A percentile compares a stretch with the other conserved stretches of the same genome.
Conservation (phyloP, 1,139 yeast species). For the Kodamaea plutei region DNA sequence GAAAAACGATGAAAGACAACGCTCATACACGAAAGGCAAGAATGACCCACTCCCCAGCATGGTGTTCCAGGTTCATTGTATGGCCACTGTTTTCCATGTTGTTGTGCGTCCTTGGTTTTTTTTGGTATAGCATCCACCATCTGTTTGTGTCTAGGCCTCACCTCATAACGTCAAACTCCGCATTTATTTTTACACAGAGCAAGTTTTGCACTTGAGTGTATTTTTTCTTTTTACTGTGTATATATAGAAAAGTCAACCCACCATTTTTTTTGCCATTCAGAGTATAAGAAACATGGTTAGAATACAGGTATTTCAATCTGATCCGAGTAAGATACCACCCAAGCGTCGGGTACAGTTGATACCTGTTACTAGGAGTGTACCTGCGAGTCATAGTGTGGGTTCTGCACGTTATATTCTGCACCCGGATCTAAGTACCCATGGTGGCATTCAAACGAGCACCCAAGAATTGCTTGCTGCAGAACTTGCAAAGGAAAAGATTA, state of each 20-base stretch:
- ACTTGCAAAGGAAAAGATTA: constrained; percentile 1
- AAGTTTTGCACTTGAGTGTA: too few relatives aligned
- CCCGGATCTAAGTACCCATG: constrained; percentile 2
- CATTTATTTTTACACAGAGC: too few relatives aligned
- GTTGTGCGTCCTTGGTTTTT: too few relatives aligned
- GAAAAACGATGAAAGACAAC: too few relatives aligned
- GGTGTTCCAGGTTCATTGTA: too few relatives aligned
- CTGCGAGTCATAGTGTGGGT: constrained; percentile 3
- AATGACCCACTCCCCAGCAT: too few relatives aligned
- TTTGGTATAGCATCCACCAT: too few relatives aligned
- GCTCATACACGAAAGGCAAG: too few relatives aligned
- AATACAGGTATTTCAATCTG: constrained; percentile 8
- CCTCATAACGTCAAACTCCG: too few relatives aligned
- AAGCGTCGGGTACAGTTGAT: constrained; percentile 7
- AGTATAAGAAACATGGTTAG: constrained; percentile 6
- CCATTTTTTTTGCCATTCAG: background rate
- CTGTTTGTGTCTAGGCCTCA: too few relatives aligned
- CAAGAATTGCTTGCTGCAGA: background rate
- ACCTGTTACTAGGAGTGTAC: constrained; percentile 7
- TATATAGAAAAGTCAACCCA: background rate
- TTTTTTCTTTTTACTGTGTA: background rate
- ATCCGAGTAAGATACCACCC: constrained; percentile 8
- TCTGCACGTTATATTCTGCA: constrained; percentile 5
- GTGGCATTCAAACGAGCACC: too few relatives aligned
- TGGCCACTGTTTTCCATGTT: too few relatives aligned